Percentiles rank a stretch among this genome's conserved stretches.
These are phyloP conservation scores for Ilyonectria mors-panacis DNA, from an alignment of 2,329 filamentous ascomycete genomes.

Conservation along the genomic window DNA sequence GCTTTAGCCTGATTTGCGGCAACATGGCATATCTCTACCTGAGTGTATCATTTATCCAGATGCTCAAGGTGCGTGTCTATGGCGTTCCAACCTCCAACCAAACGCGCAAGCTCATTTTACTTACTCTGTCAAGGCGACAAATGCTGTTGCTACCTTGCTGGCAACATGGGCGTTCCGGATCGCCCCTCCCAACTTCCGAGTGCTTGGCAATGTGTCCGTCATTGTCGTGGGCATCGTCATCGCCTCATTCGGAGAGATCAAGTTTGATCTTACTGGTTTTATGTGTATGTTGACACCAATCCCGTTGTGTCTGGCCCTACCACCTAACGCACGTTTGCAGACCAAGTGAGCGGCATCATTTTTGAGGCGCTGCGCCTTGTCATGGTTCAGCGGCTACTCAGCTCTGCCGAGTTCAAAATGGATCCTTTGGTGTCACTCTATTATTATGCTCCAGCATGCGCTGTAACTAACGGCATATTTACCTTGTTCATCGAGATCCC, in stretches of 20 bases:
- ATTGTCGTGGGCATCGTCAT: slow-evolving; percentile 29
- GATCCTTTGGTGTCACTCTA: slow-evolving; percentile 29
- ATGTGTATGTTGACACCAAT: slow-evolving; percentile 3
- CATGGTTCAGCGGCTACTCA: slow-evolving; percentile 26
- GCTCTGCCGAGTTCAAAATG: slow-evolving; percentile 33
- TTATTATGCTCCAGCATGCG: slow-evolving; percentile 28
- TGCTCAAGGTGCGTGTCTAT: slow-evolving; percentile 17
- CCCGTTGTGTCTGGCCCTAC: background rate
- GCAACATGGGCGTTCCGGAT: slow-evolving; percentile 29
- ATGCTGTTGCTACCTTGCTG: slow-evolving; percentile 24
- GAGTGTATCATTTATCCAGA: slow-evolving; percentile 31
- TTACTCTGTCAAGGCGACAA: slow-evolving; percentile 18
- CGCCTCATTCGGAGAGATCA: slow-evolving; percentile 30
- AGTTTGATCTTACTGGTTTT: slow-evolving; percentile 25
- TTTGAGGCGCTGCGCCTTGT: slow-evolving; percentile 30
- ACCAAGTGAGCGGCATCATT: slow-evolving; percentile 28
- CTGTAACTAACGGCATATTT: slow-evolving; percentile 21
- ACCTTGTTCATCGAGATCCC: slow-evolving; percentile 25
- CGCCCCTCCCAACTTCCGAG: slow-evolving; percentile 19
- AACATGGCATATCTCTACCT: slow-evolving; percentile 29
- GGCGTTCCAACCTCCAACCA: too few relatives aligned
- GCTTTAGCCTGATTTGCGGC: slow-evolving; percentile 29
- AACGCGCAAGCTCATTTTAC: background rate
- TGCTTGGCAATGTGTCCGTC: slow-evolving; percentile 17
- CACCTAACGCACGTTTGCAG: slow-evolving; percentile 5